Evolutionary conservation across 805 yeast species (phyloP), one percentile per base, ranked within the genome.

Genomic region (Zygosaccharomyces bisporus): DNA sequence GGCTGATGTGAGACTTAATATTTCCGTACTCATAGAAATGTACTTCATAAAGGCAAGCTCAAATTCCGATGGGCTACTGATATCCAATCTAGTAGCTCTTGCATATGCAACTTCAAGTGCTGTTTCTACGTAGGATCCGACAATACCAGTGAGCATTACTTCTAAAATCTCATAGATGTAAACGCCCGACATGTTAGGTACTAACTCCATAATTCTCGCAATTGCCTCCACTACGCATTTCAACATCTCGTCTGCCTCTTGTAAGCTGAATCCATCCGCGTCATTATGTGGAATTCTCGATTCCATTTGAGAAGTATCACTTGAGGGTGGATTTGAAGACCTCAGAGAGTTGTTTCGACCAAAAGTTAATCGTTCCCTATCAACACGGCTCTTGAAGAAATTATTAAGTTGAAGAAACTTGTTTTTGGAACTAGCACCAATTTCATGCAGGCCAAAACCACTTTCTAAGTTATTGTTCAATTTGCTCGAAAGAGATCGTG

Each of bases 221-320:
- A 88, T 70, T 1, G 90, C 75, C 64, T 89, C 97, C 27, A 87
- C 83, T 6, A 82, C 75, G 13, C 85, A 76, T 52, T 80, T 81
- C 32, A 88, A 68, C 45, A 86, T 75, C 3, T 72, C 67, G 51
- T 86, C 90, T 2, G 86, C 80, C 19, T 71, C 67, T 12, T 66
- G 54, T 5, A 82, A 58, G 23, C 64, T 60, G 32, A 73, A 58
- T 23, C 59, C 58, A 3, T 46, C 44, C 20, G 51, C 60, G 14
- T 33, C 39, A 14, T 43, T 34, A n/a, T 23, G 17, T 17, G 16
- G 19, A 4, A 24, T 16, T 6, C 27, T 41, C 17, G 27, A 13
- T 4, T 42, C 43, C 4, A 35, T 45, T 19, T 38, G 39, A 6
- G 41, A 29, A 12, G 43, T 23, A 25, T 27, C 34, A 12, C 33